Base-by-base conservation (phyloP, 1,284 basidiomycete genomes). In the Naganishia albida region DNA sequence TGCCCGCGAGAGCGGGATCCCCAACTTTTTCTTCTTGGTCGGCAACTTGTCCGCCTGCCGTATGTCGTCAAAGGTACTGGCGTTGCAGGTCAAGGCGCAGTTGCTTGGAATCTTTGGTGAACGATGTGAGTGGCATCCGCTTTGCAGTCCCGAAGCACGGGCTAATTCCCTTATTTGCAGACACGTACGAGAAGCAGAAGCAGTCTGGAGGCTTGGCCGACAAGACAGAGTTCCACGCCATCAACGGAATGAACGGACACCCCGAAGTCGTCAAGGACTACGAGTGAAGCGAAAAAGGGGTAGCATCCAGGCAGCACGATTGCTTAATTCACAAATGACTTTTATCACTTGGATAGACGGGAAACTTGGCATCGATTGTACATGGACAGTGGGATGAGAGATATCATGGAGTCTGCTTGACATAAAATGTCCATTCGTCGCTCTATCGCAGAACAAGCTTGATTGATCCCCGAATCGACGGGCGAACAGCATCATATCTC, bases 51-150 rank as follows among this genome's bases (percentile, higher is more conserved):
- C 82, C 0, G 71, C 83, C 62, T 82, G 82, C 63, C 79, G 86
- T 2, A 84, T 85, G 75, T 80, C 85, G 70, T 84, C 84, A 2
- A 85, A 83, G 67, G 83, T 85, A 67, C 68, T 88, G 25, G 85
- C 86, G 0, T 76, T 87, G n/a, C 84, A 85, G 74, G 86, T 87
- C 72, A 83, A 86, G 70, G 85, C 84, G 4, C 83, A 84, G 67
- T 82, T 85, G 70, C 83, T 84, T 68, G 82, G 82, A 1, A 66
- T 83, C 8, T 83, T 84, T 68, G 82, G 82, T 8, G 76, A 78
- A 59, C 76, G 83, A 62, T 85, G 70, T 71, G 48, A 68, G 70
- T 66, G n/a, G 15, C 7, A 15, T 23, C 15, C 59, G 25, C 49
- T 23, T 43, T 12, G 12, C 20, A 3, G 40, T 26, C 28, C n/a